phyloP scores from a whole-genome alignment of 768 basidiomycete genomes.

The Tulasnella sp. region DNA sequence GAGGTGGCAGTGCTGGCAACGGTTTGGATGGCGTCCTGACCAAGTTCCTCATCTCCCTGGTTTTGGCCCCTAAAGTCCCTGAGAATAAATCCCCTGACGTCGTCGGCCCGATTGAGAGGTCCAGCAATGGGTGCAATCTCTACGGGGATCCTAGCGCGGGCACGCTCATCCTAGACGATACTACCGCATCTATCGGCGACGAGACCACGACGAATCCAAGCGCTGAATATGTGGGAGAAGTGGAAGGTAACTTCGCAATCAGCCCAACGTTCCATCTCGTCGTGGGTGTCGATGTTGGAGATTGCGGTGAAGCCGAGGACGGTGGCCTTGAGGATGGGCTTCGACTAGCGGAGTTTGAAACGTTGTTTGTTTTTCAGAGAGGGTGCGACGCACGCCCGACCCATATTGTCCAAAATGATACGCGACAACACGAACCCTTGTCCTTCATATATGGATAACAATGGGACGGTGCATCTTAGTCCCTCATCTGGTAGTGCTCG shows the following conservation, averaged over 20 bases:
- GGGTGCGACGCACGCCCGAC: conserved; percentile 34
- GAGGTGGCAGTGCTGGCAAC: conserved; percentile 52
- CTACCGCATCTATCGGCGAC: conserved; percentile 89
- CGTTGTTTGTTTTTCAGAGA: not conserved
- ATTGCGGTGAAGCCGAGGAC: conserved; percentile 92
- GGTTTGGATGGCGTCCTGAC: conserved; percentile 19
- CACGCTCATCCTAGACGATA: conserved; percentile 38
- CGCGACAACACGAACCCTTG: not conserved
- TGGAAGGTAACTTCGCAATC: conserved; percentile 61
- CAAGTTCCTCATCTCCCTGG: conserved; percentile 10
- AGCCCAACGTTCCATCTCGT: conserved; percentile 75
- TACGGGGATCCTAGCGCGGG: conserved; percentile 26
- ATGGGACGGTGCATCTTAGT: not conserved
- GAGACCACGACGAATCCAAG: conserved; percentile 86
- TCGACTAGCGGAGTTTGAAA: conserved; percentile 24
- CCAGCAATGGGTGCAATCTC: conserved; percentile 1
- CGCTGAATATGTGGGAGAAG: conserved; percentile 84
- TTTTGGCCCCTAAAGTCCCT: conserved; percentile 16
- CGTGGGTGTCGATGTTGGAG: conserved; percentile 90
- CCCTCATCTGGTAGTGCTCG: not conserved
- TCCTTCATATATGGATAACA: not conserved
- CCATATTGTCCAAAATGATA: not conserved
- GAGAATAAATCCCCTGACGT: conserved; percentile 21
- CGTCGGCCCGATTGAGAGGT: conserved; percentile 20
- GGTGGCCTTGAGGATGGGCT: conserved; percentile 70